Evolutionary conservation across 345 rosid genomes (phyloP).

Genomic region (Populus ilicifolia): DNA sequence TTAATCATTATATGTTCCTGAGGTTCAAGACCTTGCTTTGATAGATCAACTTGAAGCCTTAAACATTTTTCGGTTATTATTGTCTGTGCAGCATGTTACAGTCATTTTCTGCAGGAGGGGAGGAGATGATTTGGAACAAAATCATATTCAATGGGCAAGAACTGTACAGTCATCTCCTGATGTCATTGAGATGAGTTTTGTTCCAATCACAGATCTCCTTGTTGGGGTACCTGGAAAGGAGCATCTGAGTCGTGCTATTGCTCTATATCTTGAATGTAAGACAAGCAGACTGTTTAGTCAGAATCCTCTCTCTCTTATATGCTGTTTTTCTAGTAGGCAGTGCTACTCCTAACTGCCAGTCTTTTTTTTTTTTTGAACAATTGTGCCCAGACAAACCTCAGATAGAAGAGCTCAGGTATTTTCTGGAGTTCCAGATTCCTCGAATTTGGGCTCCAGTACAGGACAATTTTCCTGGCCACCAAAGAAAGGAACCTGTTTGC

Average conservation of each 20-base stretch:
- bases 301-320: background rate
- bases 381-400: conserved; percentile 59
- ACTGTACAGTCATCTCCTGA: conserved; percentile 66
- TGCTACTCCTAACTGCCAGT: background rate
- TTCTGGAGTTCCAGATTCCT: conserved; percentile 72
- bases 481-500: conserved; percentile 76
- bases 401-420: conserved; percentile 66
- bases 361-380: conserved; percentile 2
- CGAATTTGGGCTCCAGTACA: conserved; percentile 65
- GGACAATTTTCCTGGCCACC: conserved; percentile 55
- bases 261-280: conserved; percentile 70
- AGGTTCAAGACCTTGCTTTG: background rate
- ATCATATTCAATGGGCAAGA: conserved; percentile 50
- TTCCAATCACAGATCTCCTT: conserved; percentile 55
- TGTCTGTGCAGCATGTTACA: conserved; percentile 54
- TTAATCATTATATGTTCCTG: background rate
- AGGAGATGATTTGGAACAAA: conserved; percentile 75
- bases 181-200: conserved; percentile 65
- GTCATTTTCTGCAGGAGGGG: conserved; percentile 73
- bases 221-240: conserved; percentile 60
- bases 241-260: conserved; percentile 56
- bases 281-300: background rate
- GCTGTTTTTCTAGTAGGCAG: conserved; percentile 1
- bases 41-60: conserved; percentile 2
- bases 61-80: conserved; percentile 10